These are phyloP conservation scores for Sphenostylis stenocarpa DNA, from an alignment of 306 rosid genomes.

Conservation along the genomic window DNA sequence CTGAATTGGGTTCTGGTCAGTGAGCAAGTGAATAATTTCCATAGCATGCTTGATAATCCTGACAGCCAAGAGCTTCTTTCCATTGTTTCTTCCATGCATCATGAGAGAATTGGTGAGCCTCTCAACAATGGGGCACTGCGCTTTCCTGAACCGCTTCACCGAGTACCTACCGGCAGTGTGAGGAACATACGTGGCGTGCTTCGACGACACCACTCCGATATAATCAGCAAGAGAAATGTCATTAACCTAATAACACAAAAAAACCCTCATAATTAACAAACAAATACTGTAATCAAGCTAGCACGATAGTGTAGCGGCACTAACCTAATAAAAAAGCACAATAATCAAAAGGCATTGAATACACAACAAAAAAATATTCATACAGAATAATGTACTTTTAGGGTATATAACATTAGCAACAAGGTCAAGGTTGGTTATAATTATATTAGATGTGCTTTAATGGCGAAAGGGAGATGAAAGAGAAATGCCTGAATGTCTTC, in stretches of 20 bases:
- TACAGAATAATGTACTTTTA: too few species aligned
- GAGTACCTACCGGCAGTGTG: conserved; percentile 74
- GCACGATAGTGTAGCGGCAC: too few species aligned
- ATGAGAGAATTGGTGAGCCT: conserved; percentile 69
- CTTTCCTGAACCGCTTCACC: conserved; percentile 57
- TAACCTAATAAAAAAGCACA: not conserved
- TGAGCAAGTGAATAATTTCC: conserved; percentile 66
- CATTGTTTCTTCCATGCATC: conserved; percentile 74
- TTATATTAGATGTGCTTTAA: too few species aligned
- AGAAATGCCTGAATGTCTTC: conserved; percentile 56
- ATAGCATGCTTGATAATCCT: conserved; percentile 58
- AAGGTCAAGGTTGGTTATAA: too few species aligned
- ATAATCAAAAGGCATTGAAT: too few species aligned
- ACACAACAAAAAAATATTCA: too few species aligned
- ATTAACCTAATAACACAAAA: conserved; percentile 25
- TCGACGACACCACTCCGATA: conserved; percentile 51
- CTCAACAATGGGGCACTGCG: conserved; percentile 69
- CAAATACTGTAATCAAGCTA: too few species aligned
- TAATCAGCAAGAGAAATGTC: conserved; percentile 59
- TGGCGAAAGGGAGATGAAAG: too few species aligned
- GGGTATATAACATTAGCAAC: too few species aligned
- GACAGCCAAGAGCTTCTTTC: conserved; percentile 66
- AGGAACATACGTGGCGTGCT: conserved; percentile 66
- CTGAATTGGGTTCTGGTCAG: conserved; percentile 64
- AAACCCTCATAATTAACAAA: too few species aligned